A percentile compares a stretch with the other conserved stretches of the same genome.
These are phyloP conservation scores for Immersiporthe knoxdaviesiana DNA, from an alignment of 2,329 filamentous ascomycete genomes.

Conservation along the genomic window DNA sequence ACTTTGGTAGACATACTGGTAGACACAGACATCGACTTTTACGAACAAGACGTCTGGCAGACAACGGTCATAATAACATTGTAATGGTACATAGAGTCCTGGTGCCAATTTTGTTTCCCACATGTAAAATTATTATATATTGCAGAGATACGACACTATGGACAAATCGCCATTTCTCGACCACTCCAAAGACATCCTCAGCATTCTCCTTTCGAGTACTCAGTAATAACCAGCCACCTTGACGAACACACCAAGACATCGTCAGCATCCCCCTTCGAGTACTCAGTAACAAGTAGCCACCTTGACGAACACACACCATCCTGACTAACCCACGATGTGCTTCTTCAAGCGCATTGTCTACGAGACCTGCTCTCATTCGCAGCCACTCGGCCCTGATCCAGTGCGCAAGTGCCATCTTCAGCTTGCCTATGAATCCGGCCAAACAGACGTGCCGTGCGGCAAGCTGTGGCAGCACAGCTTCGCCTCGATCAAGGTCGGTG, in stretches of 20 bases:
- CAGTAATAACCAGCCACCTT: not conserved
- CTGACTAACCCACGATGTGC: slow-evolving; percentile 32
- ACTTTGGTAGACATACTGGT: too few species aligned
- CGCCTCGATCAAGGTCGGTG: slow-evolving; percentile 28
- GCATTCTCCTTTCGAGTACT: slow-evolving; percentile 10
- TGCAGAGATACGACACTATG: not conserved
- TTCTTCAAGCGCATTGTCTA: slow-evolving; percentile 33
- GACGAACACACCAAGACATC: slow-evolving; percentile 6
- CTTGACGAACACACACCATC: not conserved
- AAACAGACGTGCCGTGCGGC: slow-evolving; percentile 29
- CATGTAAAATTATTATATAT: not conserved
- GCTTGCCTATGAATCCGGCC: slow-evolving; percentile 27
- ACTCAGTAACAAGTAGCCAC: not conserved
- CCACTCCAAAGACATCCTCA: slow-evolving; percentile 11
- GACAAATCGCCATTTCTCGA: too few species aligned
- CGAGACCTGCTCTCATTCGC: slow-evolving; percentile 30
- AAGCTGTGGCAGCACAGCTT: slow-evolving; percentile 30
- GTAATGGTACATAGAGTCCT: not conserved
- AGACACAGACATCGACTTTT: not conserved
- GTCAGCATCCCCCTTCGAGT: slow-evolving; percentile 11
- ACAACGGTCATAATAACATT: not conserved
- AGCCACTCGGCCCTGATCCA: slow-evolving; percentile 24
- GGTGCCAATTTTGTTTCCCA: too few species aligned
- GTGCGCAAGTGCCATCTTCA: slow-evolving; percentile 30
- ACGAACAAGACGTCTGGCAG: not conserved